Conservation (phyloP, 768 basidiomycete species). For the Grammothele lineata region DNA sequence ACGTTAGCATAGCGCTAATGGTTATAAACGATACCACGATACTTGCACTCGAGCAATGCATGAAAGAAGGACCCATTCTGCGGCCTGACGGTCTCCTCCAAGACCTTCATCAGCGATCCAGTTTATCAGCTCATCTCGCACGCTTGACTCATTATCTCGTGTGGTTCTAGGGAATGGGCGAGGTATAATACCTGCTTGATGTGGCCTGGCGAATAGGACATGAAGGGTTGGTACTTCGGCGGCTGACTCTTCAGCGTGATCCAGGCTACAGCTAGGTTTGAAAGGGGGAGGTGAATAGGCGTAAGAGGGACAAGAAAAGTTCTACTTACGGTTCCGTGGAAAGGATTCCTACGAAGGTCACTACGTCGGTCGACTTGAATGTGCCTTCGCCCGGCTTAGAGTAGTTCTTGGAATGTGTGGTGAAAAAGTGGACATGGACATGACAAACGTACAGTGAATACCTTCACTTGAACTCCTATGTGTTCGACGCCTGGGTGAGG, state of each 20-base stretch:
- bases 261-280: conserved; percentile 27
- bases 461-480: conserved; percentile 73
- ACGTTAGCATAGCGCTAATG: not conserved
- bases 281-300: no score
- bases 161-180: conserved; percentile 33
- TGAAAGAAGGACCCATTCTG: conserved; percentile 71
- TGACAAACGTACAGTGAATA: conserved; percentile 20
- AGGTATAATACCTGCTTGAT: conserved; percentile 37
- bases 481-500: conserved; percentile 52
- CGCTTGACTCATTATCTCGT: no score
- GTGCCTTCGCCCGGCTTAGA: conserved; percentile 34
- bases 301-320: no score
- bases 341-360: conserved; percentile 72
- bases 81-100: conserved; percentile 62
- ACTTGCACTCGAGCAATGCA: conserved; percentile 62
- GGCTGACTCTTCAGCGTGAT: conserved; percentile 29
- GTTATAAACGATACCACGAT: not conserved
- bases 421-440: no score
- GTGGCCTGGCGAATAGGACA: conserved; percentile 50
- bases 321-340: conserved; percentile 56
- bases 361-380: conserved; percentile 57
- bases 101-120: conserved; percentile 75
- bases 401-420: no score
- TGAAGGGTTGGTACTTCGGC: conserved; percentile 61
- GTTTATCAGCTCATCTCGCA: conserved; percentile 52